A percentile compares a stretch with the other conserved stretches of the same genome.
phyloP scores from a whole-genome alignment of 2,329 filamentous ascomycete species.

The Pseudocercospora pini-densiflorae region DNA sequence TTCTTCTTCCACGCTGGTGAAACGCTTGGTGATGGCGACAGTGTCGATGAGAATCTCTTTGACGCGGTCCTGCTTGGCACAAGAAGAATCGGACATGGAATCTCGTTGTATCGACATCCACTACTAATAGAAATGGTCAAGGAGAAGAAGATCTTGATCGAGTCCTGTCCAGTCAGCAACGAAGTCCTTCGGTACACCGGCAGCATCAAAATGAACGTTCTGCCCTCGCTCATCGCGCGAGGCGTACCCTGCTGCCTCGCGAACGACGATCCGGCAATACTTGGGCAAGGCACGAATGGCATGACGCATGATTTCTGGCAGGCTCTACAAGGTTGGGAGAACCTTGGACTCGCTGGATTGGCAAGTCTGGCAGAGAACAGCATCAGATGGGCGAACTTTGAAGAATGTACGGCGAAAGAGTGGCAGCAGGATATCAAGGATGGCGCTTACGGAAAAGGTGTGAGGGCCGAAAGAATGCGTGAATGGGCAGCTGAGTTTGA shows the following conservation, averaged over 20 bases:
- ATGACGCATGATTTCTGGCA: slow-evolving; percentile 97
- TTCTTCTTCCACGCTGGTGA: slow-evolving; percentile 98
- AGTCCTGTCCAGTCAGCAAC: slow-evolving; percentile 90
- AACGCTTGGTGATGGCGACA: slow-evolving; percentile 76
- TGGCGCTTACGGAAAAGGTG: slow-evolving; percentile 71
- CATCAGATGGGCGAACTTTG: slow-evolving; percentile 85
- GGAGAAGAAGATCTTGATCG: slow-evolving; percentile 83
- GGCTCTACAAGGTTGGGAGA: slow-evolving; percentile 87
- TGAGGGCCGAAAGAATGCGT: slow-evolving; percentile 73
- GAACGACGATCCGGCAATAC: slow-evolving; percentile 89
- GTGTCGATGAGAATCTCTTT: slow-evolving; percentile 82
- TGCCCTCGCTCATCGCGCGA: slow-evolving; percentile 81
- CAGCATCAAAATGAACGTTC: slow-evolving; percentile 75
- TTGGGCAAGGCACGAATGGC: slow-evolving; percentile 80
- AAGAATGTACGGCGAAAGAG: slow-evolving; percentile 72
- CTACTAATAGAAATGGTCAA: slow-evolving; percentile 87
- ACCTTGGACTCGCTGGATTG: slow-evolving; percentile 83
- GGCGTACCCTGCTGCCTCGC: slow-evolving; percentile 83
- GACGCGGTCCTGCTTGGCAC: slow-evolving; percentile 88
- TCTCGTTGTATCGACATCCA: slow-evolving; percentile 89
- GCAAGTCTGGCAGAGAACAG: slow-evolving; percentile 91
- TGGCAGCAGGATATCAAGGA: slow-evolving; percentile 76
- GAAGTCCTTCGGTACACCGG: slow-evolving; percentile 81
- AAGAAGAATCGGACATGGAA: slow-evolving; percentile 85
- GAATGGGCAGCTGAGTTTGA: slow-evolving; percentile 86